Conservation (phyloP, 108 stramenopile genomes). For the Skeletonema tropicum region DNA sequence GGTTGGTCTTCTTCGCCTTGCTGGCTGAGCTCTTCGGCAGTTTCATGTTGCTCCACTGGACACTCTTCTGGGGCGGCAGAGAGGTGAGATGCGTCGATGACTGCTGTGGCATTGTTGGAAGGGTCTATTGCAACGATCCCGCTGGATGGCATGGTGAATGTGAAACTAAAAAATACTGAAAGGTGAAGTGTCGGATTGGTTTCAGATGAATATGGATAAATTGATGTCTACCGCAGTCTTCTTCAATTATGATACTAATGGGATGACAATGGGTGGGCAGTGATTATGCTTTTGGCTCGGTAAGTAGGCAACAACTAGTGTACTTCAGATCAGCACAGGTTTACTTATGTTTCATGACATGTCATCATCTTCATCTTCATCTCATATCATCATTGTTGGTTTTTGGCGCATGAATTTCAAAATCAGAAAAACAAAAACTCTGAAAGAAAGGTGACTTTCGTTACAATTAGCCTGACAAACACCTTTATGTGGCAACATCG, state of each 20-base stretch:
- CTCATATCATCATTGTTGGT: background rate
- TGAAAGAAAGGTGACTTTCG: too few relatives aligned
- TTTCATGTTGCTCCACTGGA: constrained; percentile 4
- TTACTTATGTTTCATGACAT: background rate
- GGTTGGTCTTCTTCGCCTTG: background rate
- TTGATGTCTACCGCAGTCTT: background rate
- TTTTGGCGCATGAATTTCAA: too few relatives aligned
- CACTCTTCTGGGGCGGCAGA: constrained; percentile 10
- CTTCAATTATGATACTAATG: background rate
- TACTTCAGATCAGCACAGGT: too few relatives aligned
- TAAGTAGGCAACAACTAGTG: too few relatives aligned
- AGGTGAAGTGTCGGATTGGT: background rate
- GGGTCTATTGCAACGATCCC: constrained; percentile 38
- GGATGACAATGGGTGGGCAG: background rate
- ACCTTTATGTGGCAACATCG: too few relatives aligned
- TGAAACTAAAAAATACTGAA: constrained; percentile 4
- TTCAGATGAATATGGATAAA: background rate
- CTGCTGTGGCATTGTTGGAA: constrained; percentile 35
- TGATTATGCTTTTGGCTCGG: background rate
- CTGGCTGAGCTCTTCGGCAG: background rate
- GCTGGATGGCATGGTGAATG: constrained; percentile 43
- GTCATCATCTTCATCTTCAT: background rate
- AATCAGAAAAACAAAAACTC: too few relatives aligned
- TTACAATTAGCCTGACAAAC: too few relatives aligned
- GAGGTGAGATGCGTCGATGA: constrained; percentile 30